Base-by-base conservation (phyloP, 345 rosid genomes). In the Gossypioides kirkii region DNA sequence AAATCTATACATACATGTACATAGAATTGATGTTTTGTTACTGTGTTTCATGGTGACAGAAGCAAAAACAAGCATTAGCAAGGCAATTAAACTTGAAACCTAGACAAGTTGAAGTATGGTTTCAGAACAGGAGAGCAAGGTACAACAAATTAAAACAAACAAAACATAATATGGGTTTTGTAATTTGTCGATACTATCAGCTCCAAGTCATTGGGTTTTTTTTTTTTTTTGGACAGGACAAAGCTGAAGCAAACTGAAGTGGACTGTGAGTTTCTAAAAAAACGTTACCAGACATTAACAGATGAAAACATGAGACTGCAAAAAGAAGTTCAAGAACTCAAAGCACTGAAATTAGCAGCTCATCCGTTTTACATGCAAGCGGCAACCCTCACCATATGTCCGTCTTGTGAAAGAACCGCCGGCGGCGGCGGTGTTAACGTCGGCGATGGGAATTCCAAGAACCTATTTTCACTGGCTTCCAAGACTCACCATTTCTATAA, bases 71-170 rank as follows among this genome's bases (percentile, higher is more conserved):
- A 76, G 90, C 89, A 74, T 80, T 95, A 70, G 99, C 99, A 18
- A 86, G 92, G 73, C 96, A 95, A 79, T 79, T 95, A 66, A 91
- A 84, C 81, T 86, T 95, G 72, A 87, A 94, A 70, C 90, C 99
- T 25, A 89, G 99, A 76, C 99, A 95, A 74, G 98, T 95, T 20
- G 99, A 95, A 84, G 99, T 96, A 2, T 96, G 99, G 99, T 96
- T 96, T 76, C 99, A 96, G 72, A 96, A 96, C 81, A 86, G 99
- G 58, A 86, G 99, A 88, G 99, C 98, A 77, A 93, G 99, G 99
- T 93, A 82, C 69, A 6, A 6, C 2, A 52, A 52, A 17, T 52
- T 17, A 16, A 52, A 43, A 52, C 56, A 54, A 23, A 32, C 38
- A 32, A 11, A 54, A 10, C 28, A 22, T 22, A 22, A 46, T 46